Conservation (phyloP, 1,284 basidiomycete genomes). For the Ganoderma lucidum region DNA sequence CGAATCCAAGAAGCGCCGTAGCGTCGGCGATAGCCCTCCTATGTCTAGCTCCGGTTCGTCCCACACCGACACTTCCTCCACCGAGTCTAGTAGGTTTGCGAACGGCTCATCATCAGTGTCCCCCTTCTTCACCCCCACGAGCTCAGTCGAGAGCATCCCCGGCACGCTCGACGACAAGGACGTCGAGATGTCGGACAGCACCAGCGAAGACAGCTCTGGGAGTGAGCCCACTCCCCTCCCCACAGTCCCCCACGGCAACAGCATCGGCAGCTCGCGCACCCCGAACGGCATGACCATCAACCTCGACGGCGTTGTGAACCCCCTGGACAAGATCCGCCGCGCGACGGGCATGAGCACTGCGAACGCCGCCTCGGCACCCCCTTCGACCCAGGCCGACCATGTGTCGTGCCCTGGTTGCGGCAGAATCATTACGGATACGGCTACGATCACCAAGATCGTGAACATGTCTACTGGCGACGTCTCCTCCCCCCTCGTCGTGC, state of each 20-base stretch:
- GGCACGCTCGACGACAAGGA: slow-evolving; percentile 45
- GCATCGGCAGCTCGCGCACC: slow-evolving; percentile 31
- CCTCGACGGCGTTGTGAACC: slow-evolving; percentile 52
- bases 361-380: slow-evolving; percentile 50
- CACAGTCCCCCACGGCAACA: slow-evolving; percentile 6
- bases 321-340: slow-evolving; percentile 43
- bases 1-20: slow-evolving; percentile 58
- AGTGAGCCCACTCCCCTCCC: slow-evolving; percentile 38
- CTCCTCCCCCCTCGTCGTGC: slow-evolving; percentile 57
- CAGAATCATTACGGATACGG: slow-evolving; percentile 49
- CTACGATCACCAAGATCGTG: slow-evolving; percentile 45
- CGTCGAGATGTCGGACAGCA: slow-evolving; percentile 38
- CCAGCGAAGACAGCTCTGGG: slow-evolving; percentile 23
- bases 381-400: slow-evolving; percentile 49
- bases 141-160: slow-evolving; percentile 53
- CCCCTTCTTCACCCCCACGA: slow-evolving; percentile 43
- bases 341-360: slow-evolving; percentile 30
- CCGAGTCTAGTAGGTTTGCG: slow-evolving; percentile 33
- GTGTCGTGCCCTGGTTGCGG: slow-evolving; percentile 59
- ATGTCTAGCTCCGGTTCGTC: slow-evolving; percentile 37
- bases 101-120: slow-evolving; percentile 35
- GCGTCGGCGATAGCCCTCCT: slow-evolving; percentile 51
- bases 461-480: slow-evolving; percentile 42
- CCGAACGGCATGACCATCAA: slow-evolving; percentile 48
- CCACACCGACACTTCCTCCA: slow-evolving; percentile 32